Percentiles rank a stretch among this genome's conserved stretches.
These are phyloP conservation scores for Saprolegnia parasitica DNA, from an alignment of 352 stramenopile genomes.

Conservation along the genomic window DNA sequence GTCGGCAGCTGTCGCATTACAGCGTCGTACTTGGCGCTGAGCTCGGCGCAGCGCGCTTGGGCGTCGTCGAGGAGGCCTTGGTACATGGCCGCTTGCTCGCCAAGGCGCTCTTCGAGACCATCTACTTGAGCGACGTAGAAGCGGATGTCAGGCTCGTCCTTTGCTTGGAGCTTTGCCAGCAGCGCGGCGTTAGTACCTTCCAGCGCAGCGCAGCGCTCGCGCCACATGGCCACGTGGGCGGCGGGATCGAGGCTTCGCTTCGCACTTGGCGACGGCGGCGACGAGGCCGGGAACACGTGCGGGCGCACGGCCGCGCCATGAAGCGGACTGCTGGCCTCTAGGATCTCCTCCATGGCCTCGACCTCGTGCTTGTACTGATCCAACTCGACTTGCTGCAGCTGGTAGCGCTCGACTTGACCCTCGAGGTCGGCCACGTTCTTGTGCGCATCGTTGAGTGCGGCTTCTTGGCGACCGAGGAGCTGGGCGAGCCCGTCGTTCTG, in stretches of 20 bases:
- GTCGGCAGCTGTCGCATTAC: conserved; percentile 12
- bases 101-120: conserved; percentile 20
- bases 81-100: conserved; percentile 24
- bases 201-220: background rate
- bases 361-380: conserved; percentile 30
- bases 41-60: conserved; percentile 7
- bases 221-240: background rate
- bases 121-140: conserved; percentile 28
- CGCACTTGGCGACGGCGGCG: background rate
- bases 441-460: background rate
- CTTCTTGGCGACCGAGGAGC: conserved; percentile 2
- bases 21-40: conserved; percentile 16
- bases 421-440: background rate
- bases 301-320: background rate
- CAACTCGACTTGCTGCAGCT: conserved; percentile 16
- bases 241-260: background rate
- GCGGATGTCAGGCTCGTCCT: background rate
- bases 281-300: background rate
- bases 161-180: background rate
- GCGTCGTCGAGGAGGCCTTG: conserved; percentile 11
- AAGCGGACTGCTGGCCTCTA: conserved; percentile 13
- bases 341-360: conserved; percentile 24
- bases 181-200: background rate
- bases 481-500: background rate
- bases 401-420: background rate